Evolutionary conservation across 768 basidiomycete genomes (phyloP), one percentile per base, ranked within the genome.

Genomic region (Phylloporus sp.): DNA sequence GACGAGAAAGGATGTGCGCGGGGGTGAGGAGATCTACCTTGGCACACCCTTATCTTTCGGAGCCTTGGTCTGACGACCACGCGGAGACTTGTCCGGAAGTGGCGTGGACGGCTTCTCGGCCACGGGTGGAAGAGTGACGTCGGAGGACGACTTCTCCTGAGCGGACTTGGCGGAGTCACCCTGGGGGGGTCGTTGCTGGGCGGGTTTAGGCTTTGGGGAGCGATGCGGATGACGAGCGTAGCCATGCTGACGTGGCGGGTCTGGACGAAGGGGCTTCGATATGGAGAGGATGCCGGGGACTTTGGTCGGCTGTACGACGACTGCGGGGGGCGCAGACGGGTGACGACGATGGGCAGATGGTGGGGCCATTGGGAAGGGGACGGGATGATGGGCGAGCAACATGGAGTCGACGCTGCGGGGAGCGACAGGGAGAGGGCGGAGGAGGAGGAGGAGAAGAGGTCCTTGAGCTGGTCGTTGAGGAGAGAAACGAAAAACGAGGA

Each of bases 211-310:
- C 64, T 71, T 72, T 36, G 73, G 67, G 13, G 69, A 62, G 47
- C 62, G 58, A 37, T 65, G 66, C 21, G 65, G 59, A 23, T 66
- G 56, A 11, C 69, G 65, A 20, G 68, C 50, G 28, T 68, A 66
- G 24, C 60, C 55, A 45, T 69, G 70, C 22, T 64, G 67, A 36
- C 69, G 67, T 7, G 66, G 68, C 0, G 62, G 51, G 6, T 63
- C 59, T 38, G 63, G 59, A 28, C 67, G 67, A 36, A 34, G 43
- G 11, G 80, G 81, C 71, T 81, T 84, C 44, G 83, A 79, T 40
- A 89, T 73, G 38, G 81, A 77, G 42, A 89, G 75, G 9, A 89
- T 74, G 60, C 86, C 86, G 1, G 86, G 86, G 0, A 79, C 85
- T 44, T 76, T 75, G 11, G 86, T 86, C 4, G 86, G 80, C 62